These are phyloP conservation scores for barrel medic (Medicago truncatula) DNA, from an alignment of 306 rosid genomes.

Conservation along the genomic window DNA sequence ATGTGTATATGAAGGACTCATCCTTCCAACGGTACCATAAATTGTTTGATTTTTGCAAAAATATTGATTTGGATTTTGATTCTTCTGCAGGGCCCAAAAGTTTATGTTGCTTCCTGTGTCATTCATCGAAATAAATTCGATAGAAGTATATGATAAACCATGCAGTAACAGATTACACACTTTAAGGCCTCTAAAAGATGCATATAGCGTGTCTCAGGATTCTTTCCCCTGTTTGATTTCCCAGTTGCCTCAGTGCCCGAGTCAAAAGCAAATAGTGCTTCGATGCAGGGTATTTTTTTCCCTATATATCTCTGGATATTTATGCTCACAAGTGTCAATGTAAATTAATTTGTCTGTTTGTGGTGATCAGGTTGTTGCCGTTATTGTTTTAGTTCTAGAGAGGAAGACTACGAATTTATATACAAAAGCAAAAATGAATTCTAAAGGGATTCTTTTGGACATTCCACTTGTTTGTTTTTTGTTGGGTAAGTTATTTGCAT, in stretches of 20 bases:
- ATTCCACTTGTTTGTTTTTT: constrained; percentile 85
- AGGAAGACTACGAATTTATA: constrained; percentile 44
- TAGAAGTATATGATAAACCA: constrained; percentile 44
- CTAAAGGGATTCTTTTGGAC: constrained; percentile 51
- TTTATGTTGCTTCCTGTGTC: constrained; percentile 78
- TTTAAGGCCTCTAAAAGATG: constrained; percentile 40
- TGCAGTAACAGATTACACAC: constrained; percentile 43
- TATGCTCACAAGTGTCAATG: constrained; percentile 31
- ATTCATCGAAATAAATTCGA: constrained; percentile 64
- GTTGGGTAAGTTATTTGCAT: constrained; percentile 63
- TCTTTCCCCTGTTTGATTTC: constrained; percentile 55
- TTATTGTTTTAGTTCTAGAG: constrained; percentile 68
- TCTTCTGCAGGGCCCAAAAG: constrained; percentile 63
- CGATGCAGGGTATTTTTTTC: constrained; percentile 66
- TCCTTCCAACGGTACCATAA: constrained; percentile 2
- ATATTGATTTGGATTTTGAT: constrained; percentile 44
- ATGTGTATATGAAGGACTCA: constrained; percentile 5
- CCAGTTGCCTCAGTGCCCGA: constrained; percentile 55
- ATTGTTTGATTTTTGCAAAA: constrained; percentile 14
- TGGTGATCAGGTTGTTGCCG: constrained; percentile 72
- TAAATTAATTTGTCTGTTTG: constrained; percentile 26
- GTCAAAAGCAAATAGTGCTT: constrained; percentile 54
- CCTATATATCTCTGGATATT: constrained; percentile 18
- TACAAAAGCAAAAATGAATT: constrained; percentile 38
- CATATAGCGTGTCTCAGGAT: constrained; percentile 41